Evolutionary conservation across 1,284 basidiomycete species (phyloP).

Genomic region (Pterulicium gracile): DNA sequence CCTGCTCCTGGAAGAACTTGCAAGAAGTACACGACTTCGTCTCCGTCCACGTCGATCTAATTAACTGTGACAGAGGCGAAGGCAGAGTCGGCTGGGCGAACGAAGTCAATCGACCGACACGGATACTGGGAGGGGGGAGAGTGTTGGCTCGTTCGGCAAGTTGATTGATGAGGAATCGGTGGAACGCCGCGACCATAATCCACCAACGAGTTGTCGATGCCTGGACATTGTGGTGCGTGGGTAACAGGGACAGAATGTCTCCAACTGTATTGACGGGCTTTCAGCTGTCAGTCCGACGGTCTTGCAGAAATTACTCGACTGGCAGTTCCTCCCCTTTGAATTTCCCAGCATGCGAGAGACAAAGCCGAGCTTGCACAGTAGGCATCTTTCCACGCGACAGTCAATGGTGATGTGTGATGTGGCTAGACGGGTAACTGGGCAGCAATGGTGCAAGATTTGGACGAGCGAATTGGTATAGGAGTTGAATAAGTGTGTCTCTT

Average conservation of each 20-base stretch:
- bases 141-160: slow-evolving; percentile 60
- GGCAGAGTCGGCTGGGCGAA: slow-evolving; percentile 17
- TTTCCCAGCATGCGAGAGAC: slow-evolving; percentile 94
- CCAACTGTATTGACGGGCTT: too few relatives aligned
- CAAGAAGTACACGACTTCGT: slow-evolving; percentile 71
- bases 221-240: too few relatives aligned
- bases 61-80: slow-evolving; percentile 69
- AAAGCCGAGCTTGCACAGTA: slow-evolving; percentile 94
- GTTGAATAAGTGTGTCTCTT: slow-evolving; percentile 94
- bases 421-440: slow-evolving; percentile 72
- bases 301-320: slow-evolving; percentile 93
- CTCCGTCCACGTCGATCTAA: slow-evolving; percentile 71
- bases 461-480: slow-evolving; percentile 94
- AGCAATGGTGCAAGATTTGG: slow-evolving; percentile 81
- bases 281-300: slow-evolving; percentile 77
- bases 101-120: slow-evolving; percentile 27
- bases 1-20: slow-evolving; percentile 59
- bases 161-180: slow-evolving; percentile 86
- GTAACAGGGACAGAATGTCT: too few relatives aligned
- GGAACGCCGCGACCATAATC: slow-evolving; percentile 84
- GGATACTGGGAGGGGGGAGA: slow-evolving; percentile 42
- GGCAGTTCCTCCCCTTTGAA: slow-evolving; percentile 89
- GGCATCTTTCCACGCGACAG: slow-evolving; percentile 83
- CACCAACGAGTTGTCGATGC: too few relatives aligned
- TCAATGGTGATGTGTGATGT: slow-evolving; percentile 87